Base-by-base conservation (phyloP, 2,329 filamentous ascomycete genomes). In the Penicillium vulpinum region DNA sequence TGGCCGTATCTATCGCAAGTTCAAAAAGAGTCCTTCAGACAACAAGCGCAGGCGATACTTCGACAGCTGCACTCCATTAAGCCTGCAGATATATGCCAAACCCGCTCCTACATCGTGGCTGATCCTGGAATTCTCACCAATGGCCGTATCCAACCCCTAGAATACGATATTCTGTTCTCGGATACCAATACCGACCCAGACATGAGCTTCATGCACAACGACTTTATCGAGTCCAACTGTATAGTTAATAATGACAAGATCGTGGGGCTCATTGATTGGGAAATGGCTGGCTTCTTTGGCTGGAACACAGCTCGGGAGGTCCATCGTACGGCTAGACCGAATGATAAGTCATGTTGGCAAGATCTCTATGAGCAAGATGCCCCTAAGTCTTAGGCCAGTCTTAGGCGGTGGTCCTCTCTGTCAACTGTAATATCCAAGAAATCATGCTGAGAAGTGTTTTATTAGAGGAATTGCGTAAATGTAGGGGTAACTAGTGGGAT, bases 201-300 rank as follows among this genome's bases (percentile, higher is more conserved):
- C 40, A 50, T 72, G 57, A 62, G 67, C 56, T 71, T 77, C 31
- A 75, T 74, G 73, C 75, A 78, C 62, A 77, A 77, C 51, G 71
- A 77, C 54, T 70, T 78, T 26, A 70, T 63, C n/a, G 10, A 46
- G 31, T 76, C 73, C 2, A 77, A 77, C 58, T 67, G 56, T 56
- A 77, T 77, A 31, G 74, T 78, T 5, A 61, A 77, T 39, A 60
- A 74, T 51, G 72, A 69, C 57, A 74, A 55, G 58, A 75, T 79
- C 40, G 70, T 77, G 1, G 76, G 71, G 5, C 62, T 79, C 22
- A 57, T 76, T 54, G 73, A 77, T 53, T 78, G 74, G 75, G 76
- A 78, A 62, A 77, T 77, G 74, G 75, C 75, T 39, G 75, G 75
- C 1, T 76, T 57, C 39, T 68, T 70, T 56, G 67, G 68, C 5